Evolutionary conservation across 371 early-diverging fungal species (phyloP), one percentile per base, ranked within the genome.

Genomic region (Mortierella sp.): DNA sequence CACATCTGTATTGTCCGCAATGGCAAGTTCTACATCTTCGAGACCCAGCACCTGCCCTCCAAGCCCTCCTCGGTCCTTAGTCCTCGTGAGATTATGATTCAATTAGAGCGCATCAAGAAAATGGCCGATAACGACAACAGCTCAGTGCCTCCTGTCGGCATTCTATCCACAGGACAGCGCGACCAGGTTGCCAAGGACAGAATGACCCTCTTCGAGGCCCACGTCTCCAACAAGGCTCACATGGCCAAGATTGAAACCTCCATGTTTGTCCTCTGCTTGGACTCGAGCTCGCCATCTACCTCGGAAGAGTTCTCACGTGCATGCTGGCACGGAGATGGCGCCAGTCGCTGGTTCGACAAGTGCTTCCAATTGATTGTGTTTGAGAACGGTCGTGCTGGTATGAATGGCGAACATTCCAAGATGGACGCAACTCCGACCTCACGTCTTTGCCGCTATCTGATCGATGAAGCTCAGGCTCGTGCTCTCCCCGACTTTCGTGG

Each of bases 401-500:
- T 95, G 86, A 86, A 89, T 54, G 96, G 93, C 44, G 97, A 97
- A 83, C 97, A 97, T 80, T 93, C 94, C 62, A 92, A 91, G 86
- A 95, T 95, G 95, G 97, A 97, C 67, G 97, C 94, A 56, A 96
- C 96, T 14, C 90, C 94, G n/a, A 94, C 95, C 19, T 84, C 87
- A 54, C 87, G 93, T 41, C 81, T 95, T 80, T 76, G 76, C 47
- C 76, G 76, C 14, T 76, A 61, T 49, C 41, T 72, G 62, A 68
- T 79, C 60, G 72, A 67, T 28, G 73, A 78, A 46, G 71, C 77
- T 7, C 69, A 76, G 50, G 76, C 76, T 2, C 60, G 76, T 1
- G 17, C 50, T 19, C 39, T 76, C 28, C 76, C 76, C 31, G 69
- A 76, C 40, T 76, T 76, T 48, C 48, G 69, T 16, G 68, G 68